Percentiles rank a stretch among this genome's conserved stretches.
phyloP scores from a whole-genome alignment of 2,329 filamentous ascomycete species.

The Tolypocladium tropicale region DNA sequence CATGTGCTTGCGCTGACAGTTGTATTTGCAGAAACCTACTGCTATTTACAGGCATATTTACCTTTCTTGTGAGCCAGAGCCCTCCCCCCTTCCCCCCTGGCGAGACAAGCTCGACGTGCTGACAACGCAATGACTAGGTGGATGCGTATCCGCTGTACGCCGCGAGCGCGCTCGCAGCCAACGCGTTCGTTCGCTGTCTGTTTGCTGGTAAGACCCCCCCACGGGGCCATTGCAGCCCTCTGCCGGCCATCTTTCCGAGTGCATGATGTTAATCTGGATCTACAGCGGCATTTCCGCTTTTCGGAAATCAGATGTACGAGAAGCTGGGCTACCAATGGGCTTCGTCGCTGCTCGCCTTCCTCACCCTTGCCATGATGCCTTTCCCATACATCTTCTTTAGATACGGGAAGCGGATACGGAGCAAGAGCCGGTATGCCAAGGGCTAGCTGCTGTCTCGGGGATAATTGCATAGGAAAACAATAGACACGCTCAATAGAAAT shows the following conservation, averaged over 20 bases:
- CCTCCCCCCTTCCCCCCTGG: not conserved
- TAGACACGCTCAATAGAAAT: not conserved
- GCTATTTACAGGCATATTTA: slow-evolving; percentile 77
- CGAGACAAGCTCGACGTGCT: not conserved
- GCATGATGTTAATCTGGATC: slow-evolving; percentile 5
- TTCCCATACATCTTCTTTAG: slow-evolving; percentile 55
- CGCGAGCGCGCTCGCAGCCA: slow-evolving; percentile 71
- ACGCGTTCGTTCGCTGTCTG: slow-evolving; percentile 65
- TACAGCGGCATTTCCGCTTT: slow-evolving; percentile 63
- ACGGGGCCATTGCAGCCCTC: not conserved
- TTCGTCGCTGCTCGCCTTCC: slow-evolving; percentile 48
- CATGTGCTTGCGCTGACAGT: slow-evolving; percentile 13
- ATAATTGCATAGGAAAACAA: not conserved
- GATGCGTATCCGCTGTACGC: slow-evolving; percentile 70
- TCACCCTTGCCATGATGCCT: slow-evolving; percentile 51
- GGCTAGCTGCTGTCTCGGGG: slow-evolving; percentile 6
- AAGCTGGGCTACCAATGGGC: slow-evolving; percentile 63
- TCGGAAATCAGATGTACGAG: slow-evolving; percentile 64
- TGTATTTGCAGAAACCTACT: slow-evolving; percentile 52
- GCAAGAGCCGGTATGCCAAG: slow-evolving; percentile 42
- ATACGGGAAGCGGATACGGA: slow-evolving; percentile 47
- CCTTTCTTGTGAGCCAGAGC: slow-evolving; percentile 59
- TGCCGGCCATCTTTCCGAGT: not conserved
- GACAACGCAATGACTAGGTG: slow-evolving; percentile 30
- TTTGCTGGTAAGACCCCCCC: slow-evolving; percentile 54